These are phyloP conservation scores for Incumbomyces lentus DNA, from an alignment of 2,329 filamentous ascomycete genomes.

Conservation along the genomic window DNA sequence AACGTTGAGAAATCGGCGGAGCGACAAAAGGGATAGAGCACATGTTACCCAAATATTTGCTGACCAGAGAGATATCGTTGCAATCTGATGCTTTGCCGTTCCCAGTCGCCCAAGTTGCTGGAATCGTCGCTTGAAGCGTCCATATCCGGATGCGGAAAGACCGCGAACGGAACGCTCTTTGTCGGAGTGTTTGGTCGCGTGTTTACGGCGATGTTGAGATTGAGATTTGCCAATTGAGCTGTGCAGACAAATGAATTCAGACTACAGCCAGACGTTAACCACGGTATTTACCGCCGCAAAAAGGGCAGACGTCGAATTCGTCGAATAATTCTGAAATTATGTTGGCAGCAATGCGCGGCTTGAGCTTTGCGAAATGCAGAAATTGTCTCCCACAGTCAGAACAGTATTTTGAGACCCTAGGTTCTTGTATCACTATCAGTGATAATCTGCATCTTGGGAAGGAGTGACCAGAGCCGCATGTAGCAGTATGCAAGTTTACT, in stretches of 20 bases:
- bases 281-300: constrained; percentile 21
- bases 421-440: constrained; percentile 21
- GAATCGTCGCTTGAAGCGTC: too few relatives aligned
- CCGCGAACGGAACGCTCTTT: neutral
- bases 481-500: constrained; percentile 6
- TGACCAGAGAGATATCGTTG: too few relatives aligned
- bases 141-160: neutral
- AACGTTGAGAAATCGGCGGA: too few relatives aligned
- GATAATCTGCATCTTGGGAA: constrained; percentile 21
- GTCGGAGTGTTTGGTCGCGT: neutral
- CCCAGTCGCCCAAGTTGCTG: too few relatives aligned
- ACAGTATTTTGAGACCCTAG: constrained; percentile 22
- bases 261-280: constrained; percentile 7
- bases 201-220: too few relatives aligned
- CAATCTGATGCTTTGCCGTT: too few relatives aligned
- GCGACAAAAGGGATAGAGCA: too few relatives aligned
- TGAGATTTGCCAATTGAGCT: too few relatives aligned
- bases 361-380: constrained; percentile 17
- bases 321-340: constrained; percentile 18
- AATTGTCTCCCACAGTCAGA: constrained; percentile 21
- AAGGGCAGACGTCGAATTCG: constrained; percentile 20
- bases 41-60: too few relatives aligned
- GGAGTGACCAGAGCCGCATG: constrained; percentile 15
- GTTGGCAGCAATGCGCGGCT: constrained; percentile 15
- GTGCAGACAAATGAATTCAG: too few relatives aligned